Evolutionary conservation across 768 basidiomycete species (phyloP).

Genomic region (Suillus sp.): DNA sequence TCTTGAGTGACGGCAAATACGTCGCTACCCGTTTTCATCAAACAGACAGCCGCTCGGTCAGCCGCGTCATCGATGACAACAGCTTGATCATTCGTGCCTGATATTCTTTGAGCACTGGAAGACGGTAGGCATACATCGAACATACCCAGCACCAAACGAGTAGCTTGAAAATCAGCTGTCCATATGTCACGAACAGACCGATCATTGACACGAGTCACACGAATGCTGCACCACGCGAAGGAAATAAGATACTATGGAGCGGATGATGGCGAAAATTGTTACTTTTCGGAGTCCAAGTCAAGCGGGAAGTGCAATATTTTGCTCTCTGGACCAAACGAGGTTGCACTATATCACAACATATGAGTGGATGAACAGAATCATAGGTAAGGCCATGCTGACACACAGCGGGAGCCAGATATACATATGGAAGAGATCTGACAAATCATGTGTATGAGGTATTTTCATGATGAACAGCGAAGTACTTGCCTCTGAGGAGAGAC

Average conservation of each 20-base stretch:
- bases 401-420: conserved; percentile 46
- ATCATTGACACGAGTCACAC: conserved; percentile 35
- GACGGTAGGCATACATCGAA: not conserved
- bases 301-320: conserved; percentile 48
- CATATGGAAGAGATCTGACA: conserved; percentile 55
- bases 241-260: conserved; percentile 4
- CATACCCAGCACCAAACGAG: conserved; percentile 56
- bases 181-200: conserved; percentile 56
- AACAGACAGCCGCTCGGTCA: conserved; percentile 33
- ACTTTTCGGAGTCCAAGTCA: conserved; percentile 45
- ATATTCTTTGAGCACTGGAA: not conserved
- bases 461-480: conserved; percentile 1
- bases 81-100: conserved; percentile 57
- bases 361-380: not conserved
- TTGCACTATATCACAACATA: conserved; percentile 43
- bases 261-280: conserved; percentile 15
- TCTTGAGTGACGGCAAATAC: conserved; percentile 61
- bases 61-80: conserved; percentile 56
- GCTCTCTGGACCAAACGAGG: conserved; percentile 55
- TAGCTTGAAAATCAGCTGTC: conserved; percentile 50
- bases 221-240: conserved; percentile 14
- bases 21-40: conserved; percentile 59
- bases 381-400: conserved; percentile 40
- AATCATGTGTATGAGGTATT: not conserved
- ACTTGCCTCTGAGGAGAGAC: conserved; percentile 34